Evolutionary conservation across 805 yeast species (phyloP).

Genomic region (Kazachstania viticola): DNA sequence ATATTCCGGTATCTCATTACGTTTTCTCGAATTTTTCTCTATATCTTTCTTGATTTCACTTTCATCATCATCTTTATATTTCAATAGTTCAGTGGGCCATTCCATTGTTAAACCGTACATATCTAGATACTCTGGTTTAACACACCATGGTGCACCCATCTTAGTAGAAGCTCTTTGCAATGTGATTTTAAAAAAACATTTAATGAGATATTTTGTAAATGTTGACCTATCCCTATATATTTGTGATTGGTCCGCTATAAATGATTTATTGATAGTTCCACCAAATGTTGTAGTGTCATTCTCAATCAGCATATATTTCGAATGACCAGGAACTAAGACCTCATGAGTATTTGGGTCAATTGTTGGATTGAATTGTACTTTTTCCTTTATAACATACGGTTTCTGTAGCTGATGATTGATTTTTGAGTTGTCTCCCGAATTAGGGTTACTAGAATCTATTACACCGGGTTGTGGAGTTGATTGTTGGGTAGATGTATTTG

Average conservation of each 20-base stretch:
- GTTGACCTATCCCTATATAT: conserved; percentile 73
- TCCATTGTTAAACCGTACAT: conserved; percentile 26
- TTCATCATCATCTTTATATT: conserved; percentile 22
- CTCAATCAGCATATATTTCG: conserved; percentile 63
- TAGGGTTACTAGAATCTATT: background rate
- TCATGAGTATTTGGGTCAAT: conserved; percentile 27
- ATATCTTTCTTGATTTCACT: background rate
- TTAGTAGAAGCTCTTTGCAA: conserved; percentile 61
- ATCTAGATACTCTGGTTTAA: conserved; percentile 49
- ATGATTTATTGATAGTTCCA: conserved; percentile 35
- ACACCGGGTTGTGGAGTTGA: conserved; percentile 14
- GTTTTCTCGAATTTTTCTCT: background rate
- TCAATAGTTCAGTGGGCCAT: conserved; percentile 25
- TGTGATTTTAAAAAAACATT: conserved; percentile 72
- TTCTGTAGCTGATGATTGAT: conserved; percentile 14
- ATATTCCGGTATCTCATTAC: background rate
- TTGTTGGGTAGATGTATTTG: conserved; percentile 9
- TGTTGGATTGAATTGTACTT: conserved; percentile 59
- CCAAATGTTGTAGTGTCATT: conserved; percentile 14
- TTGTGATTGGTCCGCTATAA: conserved; percentile 61
- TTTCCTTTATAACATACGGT: conserved; percentile 60
- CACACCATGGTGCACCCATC: conserved; percentile 94
- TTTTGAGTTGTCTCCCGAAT: too few relatives aligned
- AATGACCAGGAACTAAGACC: conserved; percentile 38
- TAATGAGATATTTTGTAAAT: conserved; percentile 82